These are phyloP conservation scores for Mycena rosella DNA, from an alignment of 768 basidiomycete genomes.

Conservation along the genomic window DNA sequence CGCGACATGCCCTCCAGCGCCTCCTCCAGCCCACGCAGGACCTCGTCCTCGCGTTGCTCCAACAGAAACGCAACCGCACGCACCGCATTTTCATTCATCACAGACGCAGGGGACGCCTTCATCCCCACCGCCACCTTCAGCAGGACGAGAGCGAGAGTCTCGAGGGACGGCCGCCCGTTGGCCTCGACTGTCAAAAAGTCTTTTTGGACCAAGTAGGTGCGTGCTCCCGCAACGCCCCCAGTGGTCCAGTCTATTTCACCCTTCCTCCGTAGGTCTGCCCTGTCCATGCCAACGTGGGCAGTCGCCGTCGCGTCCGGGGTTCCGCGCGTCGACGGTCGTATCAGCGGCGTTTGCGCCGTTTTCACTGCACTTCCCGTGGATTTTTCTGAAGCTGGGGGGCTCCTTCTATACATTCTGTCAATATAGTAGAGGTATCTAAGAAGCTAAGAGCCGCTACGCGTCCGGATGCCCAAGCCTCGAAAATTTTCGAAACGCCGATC, in stretches of 20 bases:
- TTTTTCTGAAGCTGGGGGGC: background rate
- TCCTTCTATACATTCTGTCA: background rate
- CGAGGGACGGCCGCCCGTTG: no score
- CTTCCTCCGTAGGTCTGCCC: background rate
- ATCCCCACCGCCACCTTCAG: background rate
- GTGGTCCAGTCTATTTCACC: background rate
- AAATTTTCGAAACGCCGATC: conserved; percentile 8
- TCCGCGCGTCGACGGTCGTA: background rate
- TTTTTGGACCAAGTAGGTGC: background rate
- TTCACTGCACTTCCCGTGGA: background rate
- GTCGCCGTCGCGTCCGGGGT: background rate
- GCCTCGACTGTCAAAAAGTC: background rate
- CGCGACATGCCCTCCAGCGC: no score
- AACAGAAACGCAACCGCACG: no score
- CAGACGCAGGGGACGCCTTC: background rate
- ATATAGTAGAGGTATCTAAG: background rate
- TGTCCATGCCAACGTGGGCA: background rate
- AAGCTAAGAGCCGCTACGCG: conserved; percentile 4
- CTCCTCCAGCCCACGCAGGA: no score
- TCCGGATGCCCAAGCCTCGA: conserved; percentile 14
- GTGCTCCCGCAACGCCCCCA: background rate
- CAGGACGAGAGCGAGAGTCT: background rate
- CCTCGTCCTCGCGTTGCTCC: no score
- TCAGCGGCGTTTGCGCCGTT: background rate
- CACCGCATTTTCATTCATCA: background rate